Evolutionary conservation across 352 stramenopile genomes (phyloP).

Genomic region (Aphanomyces stellatus): DNA sequence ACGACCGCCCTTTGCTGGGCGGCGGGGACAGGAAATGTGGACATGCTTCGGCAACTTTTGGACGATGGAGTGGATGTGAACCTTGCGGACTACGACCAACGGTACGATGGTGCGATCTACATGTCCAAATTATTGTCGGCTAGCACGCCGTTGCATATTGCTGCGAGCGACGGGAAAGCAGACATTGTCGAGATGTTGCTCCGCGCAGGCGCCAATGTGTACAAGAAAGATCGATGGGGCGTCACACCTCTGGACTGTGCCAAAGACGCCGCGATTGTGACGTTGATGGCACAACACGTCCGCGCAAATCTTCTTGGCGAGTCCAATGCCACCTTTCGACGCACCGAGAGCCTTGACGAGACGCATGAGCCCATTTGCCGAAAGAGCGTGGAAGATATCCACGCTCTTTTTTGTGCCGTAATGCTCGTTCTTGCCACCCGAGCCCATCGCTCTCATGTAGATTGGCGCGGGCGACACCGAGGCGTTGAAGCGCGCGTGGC

Average conservation of each 20-base stretch:
- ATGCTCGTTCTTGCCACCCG: conserved; percentile 7
- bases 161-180: conserved; percentile 51
- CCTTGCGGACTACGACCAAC: conserved; percentile 63
- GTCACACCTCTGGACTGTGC: conserved; percentile 61
- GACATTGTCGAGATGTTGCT: conserved; percentile 54
- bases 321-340: background rate
- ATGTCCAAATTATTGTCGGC: background rate
- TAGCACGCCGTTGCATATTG: conserved; percentile 70
- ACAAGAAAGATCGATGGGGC: conserved; percentile 59
- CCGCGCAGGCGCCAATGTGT: conserved; percentile 38
- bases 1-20: conserved; percentile 71
- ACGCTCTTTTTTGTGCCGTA: conserved; percentile 2
- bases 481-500: conserved; percentile 67
- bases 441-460: conserved; percentile 39
- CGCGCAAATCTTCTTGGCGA: conserved; percentile 7
- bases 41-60: conserved; percentile 43
- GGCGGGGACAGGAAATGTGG: conserved; percentile 47
- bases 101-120: conserved; percentile 26
- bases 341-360: conserved; percentile 17
- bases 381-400: background rate
- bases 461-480: conserved; percentile 58
- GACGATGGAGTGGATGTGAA: conserved; percentile 65
- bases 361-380: conserved; percentile 18
- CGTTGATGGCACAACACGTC: conserved; percentile 41
- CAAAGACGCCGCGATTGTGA: conserved; percentile 38